phyloP scores from a whole-genome alignment of 306 rosid species.

The Pachyrhizus erosus region DNA sequence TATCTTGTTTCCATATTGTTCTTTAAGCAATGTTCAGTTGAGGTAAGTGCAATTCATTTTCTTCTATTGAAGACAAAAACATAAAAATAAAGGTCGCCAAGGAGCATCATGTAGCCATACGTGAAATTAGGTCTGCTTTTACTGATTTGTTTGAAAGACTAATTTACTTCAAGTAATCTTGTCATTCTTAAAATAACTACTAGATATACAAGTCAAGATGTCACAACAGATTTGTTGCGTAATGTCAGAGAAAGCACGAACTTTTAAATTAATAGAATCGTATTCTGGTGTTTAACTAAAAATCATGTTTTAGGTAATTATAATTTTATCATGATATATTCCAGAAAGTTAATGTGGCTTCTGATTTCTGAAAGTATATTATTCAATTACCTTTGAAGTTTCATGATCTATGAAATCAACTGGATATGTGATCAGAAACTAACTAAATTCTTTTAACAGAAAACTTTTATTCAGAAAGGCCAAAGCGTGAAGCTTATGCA shows the following conservation, averaged over 20 bases:
- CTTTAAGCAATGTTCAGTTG: not conserved
- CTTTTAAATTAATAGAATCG: not conserved
- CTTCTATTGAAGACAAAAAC: not conserved
- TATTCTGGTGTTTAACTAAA: not conserved
- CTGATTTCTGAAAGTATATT: conserved; percentile 28
- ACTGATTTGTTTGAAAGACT: not conserved
- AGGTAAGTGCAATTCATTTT: not conserved
- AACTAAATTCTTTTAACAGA: conserved; percentile 58
- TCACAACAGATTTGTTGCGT: conserved; percentile 6
- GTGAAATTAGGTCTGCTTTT: not conserved
- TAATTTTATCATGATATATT: conserved; percentile 8
- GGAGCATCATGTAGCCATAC: not conserved
- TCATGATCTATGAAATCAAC: not conserved
- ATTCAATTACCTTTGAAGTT: conserved; percentile 18
- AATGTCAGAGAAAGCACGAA: not conserved
- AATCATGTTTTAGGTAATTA: not conserved
- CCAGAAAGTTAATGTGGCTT: conserved; percentile 18
- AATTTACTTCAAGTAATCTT: conserved; percentile 1
- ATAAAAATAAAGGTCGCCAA: not conserved
- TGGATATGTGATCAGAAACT: conserved; percentile 36
- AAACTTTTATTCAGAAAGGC: conserved; percentile 62
- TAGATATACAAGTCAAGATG: not conserved
- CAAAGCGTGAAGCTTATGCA: conserved; percentile 83
- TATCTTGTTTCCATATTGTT: not conserved
- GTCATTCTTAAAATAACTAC: conserved; percentile 14